Conservation (phyloP, 352 stramenopile species). For the Phytophthora litchii region DNA sequence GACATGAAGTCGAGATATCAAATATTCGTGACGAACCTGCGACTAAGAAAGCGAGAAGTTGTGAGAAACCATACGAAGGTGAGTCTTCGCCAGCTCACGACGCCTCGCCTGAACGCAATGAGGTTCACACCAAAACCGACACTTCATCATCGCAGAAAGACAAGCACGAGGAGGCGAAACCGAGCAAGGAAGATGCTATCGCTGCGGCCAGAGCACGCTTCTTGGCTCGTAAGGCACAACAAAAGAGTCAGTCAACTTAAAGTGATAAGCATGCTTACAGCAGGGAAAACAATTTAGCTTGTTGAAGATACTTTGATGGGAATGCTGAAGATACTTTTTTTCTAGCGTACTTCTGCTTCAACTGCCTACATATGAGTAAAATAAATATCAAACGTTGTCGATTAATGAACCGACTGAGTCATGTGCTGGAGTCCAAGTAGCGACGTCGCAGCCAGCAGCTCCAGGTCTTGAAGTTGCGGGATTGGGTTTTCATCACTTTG, state of each 20-base stretch:
- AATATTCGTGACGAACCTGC: constrained; percentile 13
- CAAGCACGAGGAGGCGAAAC: constrained; percentile 31
- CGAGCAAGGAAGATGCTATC: constrained; percentile 79
- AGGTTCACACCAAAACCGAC: constrained; percentile 1
- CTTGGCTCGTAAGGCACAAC: constrained; percentile 82
- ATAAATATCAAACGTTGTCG: constrained; percentile 45
- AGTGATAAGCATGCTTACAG: constrained; percentile 10
- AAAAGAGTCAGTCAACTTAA: constrained; percentile 23
- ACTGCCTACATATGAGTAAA: constrained; percentile 35
- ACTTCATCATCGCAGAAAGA: constrained; percentile 10
- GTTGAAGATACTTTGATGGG: constrained; percentile 16
- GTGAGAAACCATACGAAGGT: constrained; percentile 14
- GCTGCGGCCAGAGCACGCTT: constrained; percentile 80
- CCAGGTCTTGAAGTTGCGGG: constrained; percentile 66
- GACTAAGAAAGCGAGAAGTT: constrained; percentile 23
- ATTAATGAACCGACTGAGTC: constrained; percentile 73
- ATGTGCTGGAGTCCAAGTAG: constrained; percentile 76
- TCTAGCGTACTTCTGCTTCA: constrained; percentile 30
- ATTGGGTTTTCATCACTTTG: constrained; percentile 16
- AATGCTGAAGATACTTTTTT: constrained; percentile 31
- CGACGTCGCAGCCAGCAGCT: constrained; percentile 78
- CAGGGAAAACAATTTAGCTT: constrained; percentile 11
- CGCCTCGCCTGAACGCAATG: not conserved
- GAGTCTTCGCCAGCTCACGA: constrained; percentile 15
- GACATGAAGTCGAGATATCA: constrained; percentile 2